Conservation (phyloP, 2,329 filamentous ascomycete genomes). For the Fusarium sterilihyphosum region DNA sequence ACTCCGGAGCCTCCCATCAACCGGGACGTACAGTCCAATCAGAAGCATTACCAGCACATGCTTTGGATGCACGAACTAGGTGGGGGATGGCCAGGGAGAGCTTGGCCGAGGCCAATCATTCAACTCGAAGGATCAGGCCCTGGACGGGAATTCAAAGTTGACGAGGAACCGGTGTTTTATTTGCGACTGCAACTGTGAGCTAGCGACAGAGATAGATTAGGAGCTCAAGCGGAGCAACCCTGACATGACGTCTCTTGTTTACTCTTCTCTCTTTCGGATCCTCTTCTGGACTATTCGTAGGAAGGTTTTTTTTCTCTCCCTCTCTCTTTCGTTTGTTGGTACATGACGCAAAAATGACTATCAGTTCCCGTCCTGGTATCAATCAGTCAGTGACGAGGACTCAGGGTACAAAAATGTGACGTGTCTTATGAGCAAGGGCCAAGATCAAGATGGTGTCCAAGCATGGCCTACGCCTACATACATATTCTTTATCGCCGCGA, state of each 20-base stretch:
- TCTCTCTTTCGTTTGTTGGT: background rate
- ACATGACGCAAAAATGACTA: slow-evolving; percentile 26
- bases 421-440: slow-evolving; percentile 33
- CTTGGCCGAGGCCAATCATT: slow-evolving; percentile 30
- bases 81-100: slow-evolving; percentile 31
- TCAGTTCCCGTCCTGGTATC: slow-evolving; percentile 30
- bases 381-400: slow-evolving; percentile 33
- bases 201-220: slow-evolving; percentile 26
- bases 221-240: slow-evolving; percentile 22
- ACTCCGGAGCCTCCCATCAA: slow-evolving; percentile 44
- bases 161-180: slow-evolving; percentile 9
- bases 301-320: slow-evolving; percentile 1
- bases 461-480: background rate
- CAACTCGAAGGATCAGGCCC: slow-evolving; percentile 20
- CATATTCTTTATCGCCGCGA: slow-evolving; percentile 3
- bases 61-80: slow-evolving; percentile 33
- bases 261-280: slow-evolving; percentile 30
- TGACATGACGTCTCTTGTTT: slow-evolving; percentile 32
- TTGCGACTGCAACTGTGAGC: slow-evolving; percentile 21
- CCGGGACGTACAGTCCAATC: slow-evolving; percentile 45
- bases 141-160: slow-evolving; percentile 18
- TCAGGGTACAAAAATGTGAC: slow-evolving; percentile 34
- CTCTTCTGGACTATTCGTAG: background rate
- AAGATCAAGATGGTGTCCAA: slow-evolving; percentile 18
- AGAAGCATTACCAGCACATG: slow-evolving; percentile 37